Evolutionary conservation across 805 yeast genomes (phyloP).

Genomic region (Priceomyces castillae): DNA sequence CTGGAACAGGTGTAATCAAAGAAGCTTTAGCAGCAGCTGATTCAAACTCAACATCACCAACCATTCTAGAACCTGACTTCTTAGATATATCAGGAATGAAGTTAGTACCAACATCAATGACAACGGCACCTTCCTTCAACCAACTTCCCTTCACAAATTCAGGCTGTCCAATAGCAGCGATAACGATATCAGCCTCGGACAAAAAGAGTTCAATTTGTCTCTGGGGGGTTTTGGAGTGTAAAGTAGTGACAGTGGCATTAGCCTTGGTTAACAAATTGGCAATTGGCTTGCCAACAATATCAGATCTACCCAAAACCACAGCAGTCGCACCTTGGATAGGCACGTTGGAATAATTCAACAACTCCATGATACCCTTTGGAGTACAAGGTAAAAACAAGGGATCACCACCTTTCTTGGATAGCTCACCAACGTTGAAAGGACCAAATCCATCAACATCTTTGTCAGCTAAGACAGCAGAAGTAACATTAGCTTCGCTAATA

Average conservation of each 20-base stretch:
- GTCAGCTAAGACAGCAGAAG: conserved; percentile 60
- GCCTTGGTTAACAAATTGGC: conserved; percentile 66
- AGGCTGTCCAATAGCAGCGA: conserved; percentile 75
- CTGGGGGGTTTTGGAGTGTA: conserved; percentile 65
- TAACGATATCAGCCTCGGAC: conserved; percentile 67
- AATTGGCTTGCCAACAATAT: conserved; percentile 82
- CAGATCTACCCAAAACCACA: conserved; percentile 83
- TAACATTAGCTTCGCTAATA: conserved; percentile 62
- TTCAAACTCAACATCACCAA: conserved; percentile 74
- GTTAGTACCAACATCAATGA: conserved; percentile 83
- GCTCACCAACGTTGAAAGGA: conserved; percentile 72
- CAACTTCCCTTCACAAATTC: conserved; percentile 71
- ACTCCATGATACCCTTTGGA: conserved; percentile 73
- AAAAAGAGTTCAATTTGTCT: conserved; percentile 47
- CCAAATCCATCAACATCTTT: conserved; percentile 88
- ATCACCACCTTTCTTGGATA: conserved; percentile 67
- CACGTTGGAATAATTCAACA: conserved; percentile 57
- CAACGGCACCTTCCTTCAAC: conserved; percentile 65
- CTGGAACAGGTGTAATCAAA: conserved; percentile 82
- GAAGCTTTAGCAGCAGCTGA: conserved; percentile 54
- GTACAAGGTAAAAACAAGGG: conserved; percentile 80
- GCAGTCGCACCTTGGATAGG: conserved; percentile 64
- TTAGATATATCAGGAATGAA: conserved; percentile 62
- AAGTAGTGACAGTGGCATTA: conserved; percentile 72
- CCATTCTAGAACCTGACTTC: conserved; percentile 68